Evolutionary conservation across 1,284 basidiomycete genomes (phyloP).

Genomic region (Marasmius fiardii): DNA sequence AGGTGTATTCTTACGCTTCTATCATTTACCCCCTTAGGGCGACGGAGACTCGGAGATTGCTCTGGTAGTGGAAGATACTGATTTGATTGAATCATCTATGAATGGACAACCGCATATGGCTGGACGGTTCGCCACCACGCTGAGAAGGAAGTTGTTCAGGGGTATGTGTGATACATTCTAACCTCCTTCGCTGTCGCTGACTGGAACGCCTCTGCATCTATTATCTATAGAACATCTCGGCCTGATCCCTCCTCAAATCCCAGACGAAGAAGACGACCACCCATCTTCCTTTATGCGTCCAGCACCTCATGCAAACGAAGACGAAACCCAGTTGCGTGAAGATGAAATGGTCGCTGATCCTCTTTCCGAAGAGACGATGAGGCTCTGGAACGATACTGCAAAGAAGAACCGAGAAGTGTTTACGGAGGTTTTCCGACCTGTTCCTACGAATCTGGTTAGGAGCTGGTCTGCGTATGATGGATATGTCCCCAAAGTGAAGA

Average conservation of each 20-base stretch:
- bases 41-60: slow-evolving; percentile 94
- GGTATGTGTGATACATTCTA: slow-evolving; percentile 36
- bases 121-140: slow-evolving; percentile 70
- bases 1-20: background rate
- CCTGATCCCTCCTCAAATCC: slow-evolving; percentile 64
- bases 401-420: slow-evolving; percentile 78
- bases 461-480: slow-evolving; percentile 75
- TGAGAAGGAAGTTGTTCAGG: slow-evolving; percentile 75
- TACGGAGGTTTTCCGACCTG: slow-evolving; percentile 77
- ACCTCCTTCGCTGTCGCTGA: background rate
- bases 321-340: slow-evolving; percentile 56
- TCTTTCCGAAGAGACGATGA: slow-evolving; percentile 55
- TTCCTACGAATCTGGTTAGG: slow-evolving; percentile 79
- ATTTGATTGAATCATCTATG: slow-evolving; percentile 78
- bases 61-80: slow-evolving; percentile 84
- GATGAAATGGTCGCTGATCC: slow-evolving; percentile 82
- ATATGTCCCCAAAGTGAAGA: slow-evolving; percentile 74
- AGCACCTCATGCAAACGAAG: slow-evolving; percentile 65
- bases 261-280: slow-evolving; percentile 31
- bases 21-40: no score
- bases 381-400: slow-evolving; percentile 74
- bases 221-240: slow-evolving; percentile 79
- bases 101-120: slow-evolving; percentile 70
- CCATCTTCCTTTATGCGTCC: slow-evolving; percentile 74
- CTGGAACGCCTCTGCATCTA: no score